Conservation (phyloP, 225 moss, liverwort and hornwort species). For the Anthoceros angustus region DNA sequence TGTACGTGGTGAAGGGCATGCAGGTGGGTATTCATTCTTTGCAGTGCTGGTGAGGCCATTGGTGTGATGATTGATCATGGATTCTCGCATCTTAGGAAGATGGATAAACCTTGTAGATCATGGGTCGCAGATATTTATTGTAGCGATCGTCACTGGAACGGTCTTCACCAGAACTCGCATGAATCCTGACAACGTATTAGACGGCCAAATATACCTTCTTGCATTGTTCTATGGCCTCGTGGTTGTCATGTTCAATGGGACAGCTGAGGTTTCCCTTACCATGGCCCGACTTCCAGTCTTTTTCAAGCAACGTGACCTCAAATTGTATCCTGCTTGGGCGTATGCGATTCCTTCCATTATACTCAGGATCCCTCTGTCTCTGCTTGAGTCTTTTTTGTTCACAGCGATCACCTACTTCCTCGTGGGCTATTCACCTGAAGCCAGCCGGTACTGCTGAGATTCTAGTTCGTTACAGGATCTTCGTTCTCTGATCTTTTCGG, state of each 20-base stretch:
- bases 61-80: not conserved
- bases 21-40: slow-evolving; percentile 14
- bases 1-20: slow-evolving; percentile 52
- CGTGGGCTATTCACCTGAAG: slow-evolving; percentile 44
- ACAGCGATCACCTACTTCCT: slow-evolving; percentile 56
- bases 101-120: no score
- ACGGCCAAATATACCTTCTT: slow-evolving; percentile 26
- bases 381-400: slow-evolving; percentile 49
- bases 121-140: slow-evolving; percentile 23
- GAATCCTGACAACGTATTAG: slow-evolving; percentile 8
- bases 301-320: slow-evolving; percentile 50
- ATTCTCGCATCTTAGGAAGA: not conserved
- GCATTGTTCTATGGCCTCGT: slow-evolving; percentile 56
- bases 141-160: slow-evolving; percentile 44
- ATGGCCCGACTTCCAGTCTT: slow-evolving; percentile 55
- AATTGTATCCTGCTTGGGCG: slow-evolving; percentile 64
- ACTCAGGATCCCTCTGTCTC: slow-evolving; percentile 35
- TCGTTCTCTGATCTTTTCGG: slow-evolving; percentile 37
- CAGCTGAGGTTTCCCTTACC: slow-evolving; percentile 45
- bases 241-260: slow-evolving; percentile 58
- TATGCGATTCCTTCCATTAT: slow-evolving; percentile 45
- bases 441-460: slow-evolving; percentile 25
- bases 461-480: slow-evolving; percentile 61
- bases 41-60: not conserved
- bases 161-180: slow-evolving; percentile 33